Evolutionary conservation across 2,329 filamentous ascomycete genomes (phyloP).

Genomic region (Elsinoe batatas): DNA sequence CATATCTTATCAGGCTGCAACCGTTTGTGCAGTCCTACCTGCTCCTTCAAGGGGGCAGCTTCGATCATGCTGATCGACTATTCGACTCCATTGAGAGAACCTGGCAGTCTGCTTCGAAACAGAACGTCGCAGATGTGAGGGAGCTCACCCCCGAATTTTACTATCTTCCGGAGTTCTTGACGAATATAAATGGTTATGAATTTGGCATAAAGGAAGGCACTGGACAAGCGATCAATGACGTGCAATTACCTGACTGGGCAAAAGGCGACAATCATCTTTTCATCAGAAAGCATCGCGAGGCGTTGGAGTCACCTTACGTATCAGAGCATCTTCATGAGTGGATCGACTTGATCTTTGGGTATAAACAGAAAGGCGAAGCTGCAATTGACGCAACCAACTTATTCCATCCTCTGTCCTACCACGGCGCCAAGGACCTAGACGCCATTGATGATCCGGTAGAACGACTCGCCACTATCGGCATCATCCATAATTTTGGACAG

Average conservation of each 20-base stretch:
- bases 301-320: conserved; percentile 85
- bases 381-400: conserved; percentile 88
- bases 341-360: conserved; percentile 94
- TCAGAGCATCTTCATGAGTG: conserved; percentile 82
- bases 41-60: conserved; percentile 85
- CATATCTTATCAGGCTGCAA: conserved; percentile 87
- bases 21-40: conserved; percentile 96
- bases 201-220: conserved; percentile 81
- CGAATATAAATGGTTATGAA: conserved; percentile 89
- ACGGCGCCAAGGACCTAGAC: conserved; percentile 86
- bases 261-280: conserved; percentile 95
- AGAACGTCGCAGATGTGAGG: conserved; percentile 87
- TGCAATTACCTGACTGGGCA: conserved; percentile 88
- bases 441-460: conserved; percentile 82
- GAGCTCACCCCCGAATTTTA: conserved; percentile 97
- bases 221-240: conserved; percentile 70
- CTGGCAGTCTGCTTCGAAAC: conserved; percentile 80
- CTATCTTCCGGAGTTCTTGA: conserved; percentile 86
- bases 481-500: conserved; percentile 98
- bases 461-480: conserved; percentile 77
- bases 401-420: conserved; percentile 91
- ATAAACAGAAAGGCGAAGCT: conserved; percentile 85
- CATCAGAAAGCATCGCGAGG: conserved; percentile 90
- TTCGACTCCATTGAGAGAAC: conserved; percentile 89
- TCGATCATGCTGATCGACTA: conserved; percentile 89